These are phyloP conservation scores for Isabelozyma rhagii DNA, from an alignment of 805 yeast species.

Conservation along the genomic window DNA sequence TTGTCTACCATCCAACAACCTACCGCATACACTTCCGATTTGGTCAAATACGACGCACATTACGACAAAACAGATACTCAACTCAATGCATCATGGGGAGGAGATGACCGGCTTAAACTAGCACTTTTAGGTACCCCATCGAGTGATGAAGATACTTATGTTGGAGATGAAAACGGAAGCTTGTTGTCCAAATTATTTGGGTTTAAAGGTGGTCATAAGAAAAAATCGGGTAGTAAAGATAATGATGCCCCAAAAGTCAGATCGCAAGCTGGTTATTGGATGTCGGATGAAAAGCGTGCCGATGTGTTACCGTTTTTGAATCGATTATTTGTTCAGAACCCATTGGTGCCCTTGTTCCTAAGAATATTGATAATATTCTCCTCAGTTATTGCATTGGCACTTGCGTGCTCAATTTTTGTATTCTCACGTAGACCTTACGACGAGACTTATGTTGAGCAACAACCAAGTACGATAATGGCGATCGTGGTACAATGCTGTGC, in stretches of 20 bases:
- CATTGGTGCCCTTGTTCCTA: conserved; percentile 76
- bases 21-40: conserved; percentile 30
- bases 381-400: conserved; percentile 64
- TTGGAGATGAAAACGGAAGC: conserved; percentile 13
- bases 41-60: conserved; percentile 20
- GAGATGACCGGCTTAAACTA: conserved; percentile 57
- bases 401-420: conserved; percentile 60
- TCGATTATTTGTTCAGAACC: conserved; percentile 64
- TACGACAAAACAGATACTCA: conserved; percentile 27
- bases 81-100: conserved; percentile 60
- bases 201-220: background rate
- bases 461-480: conserved; percentile 92
- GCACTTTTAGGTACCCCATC: conserved; percentile 42
- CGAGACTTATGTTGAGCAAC: conserved; percentile 52
- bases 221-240: conserved; percentile 14
- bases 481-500: conserved; percentile 80
- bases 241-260: conserved; percentile 38
- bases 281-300: conserved; percentile 58
- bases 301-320: conserved; percentile 62
- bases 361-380: conserved; percentile 50
- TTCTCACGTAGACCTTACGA: conserved; percentile 32
- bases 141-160: conserved; percentile 27
- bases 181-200: conserved; percentile 9
- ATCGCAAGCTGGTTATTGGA: conserved; percentile 66
- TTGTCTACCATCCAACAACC: conserved; percentile 47